A percentile compares a stretch with the other conserved stretches of the same genome.
Conservation (phyloP, 2,329 filamentous ascomycete species). For the Plectosphaerella sp. region DNA sequence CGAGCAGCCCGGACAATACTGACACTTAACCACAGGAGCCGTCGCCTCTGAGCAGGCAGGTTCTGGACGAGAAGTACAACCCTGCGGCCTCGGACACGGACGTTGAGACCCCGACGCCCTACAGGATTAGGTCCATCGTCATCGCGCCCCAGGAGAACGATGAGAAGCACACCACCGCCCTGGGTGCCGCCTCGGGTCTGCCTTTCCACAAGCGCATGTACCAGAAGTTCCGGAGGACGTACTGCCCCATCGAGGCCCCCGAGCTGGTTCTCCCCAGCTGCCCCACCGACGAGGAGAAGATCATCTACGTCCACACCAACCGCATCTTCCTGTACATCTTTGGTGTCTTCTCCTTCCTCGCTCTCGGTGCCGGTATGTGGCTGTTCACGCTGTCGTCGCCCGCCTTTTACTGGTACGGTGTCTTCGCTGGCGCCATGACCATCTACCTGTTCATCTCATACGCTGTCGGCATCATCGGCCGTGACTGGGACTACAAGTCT, state of each 20-base stretch:
- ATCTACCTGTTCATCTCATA: slow-evolving; percentile 36
- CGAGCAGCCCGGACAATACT: not conserved
- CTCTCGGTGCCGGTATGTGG: slow-evolving; percentile 36
- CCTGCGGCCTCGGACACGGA: slow-evolving; percentile 7
- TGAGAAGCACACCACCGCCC: slow-evolving; percentile 8
- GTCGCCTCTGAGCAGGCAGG: slow-evolving; percentile 10
- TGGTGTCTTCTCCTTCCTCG: slow-evolving; percentile 32
- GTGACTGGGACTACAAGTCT: slow-evolving; percentile 29
- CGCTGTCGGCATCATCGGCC: slow-evolving; percentile 31
- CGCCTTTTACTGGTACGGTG: slow-evolving; percentile 31
- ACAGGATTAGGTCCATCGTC: not conserved
- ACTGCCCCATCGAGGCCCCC: slow-evolving; percentile 26
- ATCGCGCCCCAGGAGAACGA: not conserved
- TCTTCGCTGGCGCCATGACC: slow-evolving; percentile 31
- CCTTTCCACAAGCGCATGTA: slow-evolving; percentile 15
- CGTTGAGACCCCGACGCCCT: slow-evolving; percentile 3
- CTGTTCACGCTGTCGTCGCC: slow-evolving; percentile 30
- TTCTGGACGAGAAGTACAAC: slow-evolving; percentile 8
- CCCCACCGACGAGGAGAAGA: slow-evolving; percentile 33
- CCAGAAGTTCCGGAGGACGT: slow-evolving; percentile 21
- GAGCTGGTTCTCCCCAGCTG: slow-evolving; percentile 27
- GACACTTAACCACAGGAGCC: slow-evolving; percentile 5
- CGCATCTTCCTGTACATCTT: slow-evolving; percentile 32
- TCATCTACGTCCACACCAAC: slow-evolving; percentile 31
- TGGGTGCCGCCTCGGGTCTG: slow-evolving; percentile 4